A percentile compares a stretch with the other conserved stretches of the same genome.
These are phyloP conservation scores for Trifolium subterraneum DNA, from an alignment of 306 rosid species.

Conservation along the genomic window DNA sequence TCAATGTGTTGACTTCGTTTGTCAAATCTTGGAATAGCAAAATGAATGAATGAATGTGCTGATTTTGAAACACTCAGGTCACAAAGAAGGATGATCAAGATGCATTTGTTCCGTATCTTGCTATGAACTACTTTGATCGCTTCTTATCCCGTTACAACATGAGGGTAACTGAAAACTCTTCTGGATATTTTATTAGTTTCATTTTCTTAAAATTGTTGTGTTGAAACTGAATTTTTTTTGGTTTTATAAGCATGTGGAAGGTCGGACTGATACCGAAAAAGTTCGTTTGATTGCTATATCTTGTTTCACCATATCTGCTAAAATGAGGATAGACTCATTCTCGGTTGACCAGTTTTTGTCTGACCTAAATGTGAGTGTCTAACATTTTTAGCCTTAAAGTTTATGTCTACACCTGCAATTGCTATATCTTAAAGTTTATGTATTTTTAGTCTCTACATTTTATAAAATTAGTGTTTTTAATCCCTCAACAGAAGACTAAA, in stretches of 20 bases:
- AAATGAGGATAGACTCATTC: conserved; percentile 5
- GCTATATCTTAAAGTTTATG: too few species aligned
- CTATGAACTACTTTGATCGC: conserved; percentile 42
- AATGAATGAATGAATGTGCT: background rate
- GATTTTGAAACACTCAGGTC: conserved; percentile 17
- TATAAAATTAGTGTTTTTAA: background rate
- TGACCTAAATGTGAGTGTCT: background rate
- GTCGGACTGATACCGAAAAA: background rate
- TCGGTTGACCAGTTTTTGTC: background rate
- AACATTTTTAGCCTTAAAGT: too few species aligned
- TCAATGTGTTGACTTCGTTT: conserved; percentile 1
- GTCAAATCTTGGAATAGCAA: background rate
- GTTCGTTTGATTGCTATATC: conserved; percentile 9
- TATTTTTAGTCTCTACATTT: background rate
- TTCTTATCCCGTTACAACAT: background rate
- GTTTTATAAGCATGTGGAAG: background rate
- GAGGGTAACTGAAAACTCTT: conserved; percentile 10
- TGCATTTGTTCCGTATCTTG: conserved; percentile 31
- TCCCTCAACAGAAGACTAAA: background rate
- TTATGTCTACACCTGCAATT: too few species aligned
- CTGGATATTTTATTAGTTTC: background rate
- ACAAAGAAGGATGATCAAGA: background rate
- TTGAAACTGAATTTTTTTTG: background rate
- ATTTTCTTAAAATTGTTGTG: background rate
- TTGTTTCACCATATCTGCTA: conserved; percentile 34